Conservation (phyloP, 192 early-diverging fungal species). For the Rhizophlyctis rosea region DNA sequence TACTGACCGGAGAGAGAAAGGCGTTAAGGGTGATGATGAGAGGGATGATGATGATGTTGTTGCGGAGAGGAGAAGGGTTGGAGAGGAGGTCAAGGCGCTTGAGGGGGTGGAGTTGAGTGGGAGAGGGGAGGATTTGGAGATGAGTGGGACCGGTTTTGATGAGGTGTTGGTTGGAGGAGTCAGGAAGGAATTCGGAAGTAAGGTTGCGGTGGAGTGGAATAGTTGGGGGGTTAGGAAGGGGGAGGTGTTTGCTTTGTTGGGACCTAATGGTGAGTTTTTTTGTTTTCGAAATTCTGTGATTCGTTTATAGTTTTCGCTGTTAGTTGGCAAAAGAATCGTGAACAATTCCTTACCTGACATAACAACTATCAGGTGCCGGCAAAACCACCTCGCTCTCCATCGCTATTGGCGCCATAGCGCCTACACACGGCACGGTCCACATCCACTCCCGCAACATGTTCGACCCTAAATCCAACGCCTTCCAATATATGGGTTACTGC, state of each 20-base stretch:
- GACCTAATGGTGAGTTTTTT: conserved; percentile 27
- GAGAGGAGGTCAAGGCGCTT: neutral
- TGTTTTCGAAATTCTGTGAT: conserved; percentile 7
- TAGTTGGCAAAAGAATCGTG: no score
- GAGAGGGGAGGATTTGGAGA: no score
- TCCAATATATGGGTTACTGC: conserved; percentile 30
- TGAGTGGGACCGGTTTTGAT: no score
- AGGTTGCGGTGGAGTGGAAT: neutral
- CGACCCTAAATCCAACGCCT: conserved; percentile 17
- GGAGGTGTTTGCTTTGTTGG: conserved; percentile 26
- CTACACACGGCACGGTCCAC: conserved; percentile 30
- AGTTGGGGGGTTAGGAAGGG: conserved; percentile 23
- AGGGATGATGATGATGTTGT: conserved; percentile 34
- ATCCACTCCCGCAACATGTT: conserved; percentile 19
- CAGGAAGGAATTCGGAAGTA: no score
- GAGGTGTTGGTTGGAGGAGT: no score
- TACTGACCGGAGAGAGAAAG: neutral
- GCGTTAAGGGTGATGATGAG: neutral
- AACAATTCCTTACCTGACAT: no score
- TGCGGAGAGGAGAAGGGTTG: conserved; percentile 24
- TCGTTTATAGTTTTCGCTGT: no score
- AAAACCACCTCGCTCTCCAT: conserved; percentile 40
- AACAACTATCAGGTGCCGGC: conserved; percentile 39
- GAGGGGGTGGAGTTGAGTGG: conserved; percentile 19
- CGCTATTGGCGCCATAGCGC: conserved; percentile 27